Conservation (phyloP, 148 eudicot species). For the Chenopodium quinoa region DNA sequence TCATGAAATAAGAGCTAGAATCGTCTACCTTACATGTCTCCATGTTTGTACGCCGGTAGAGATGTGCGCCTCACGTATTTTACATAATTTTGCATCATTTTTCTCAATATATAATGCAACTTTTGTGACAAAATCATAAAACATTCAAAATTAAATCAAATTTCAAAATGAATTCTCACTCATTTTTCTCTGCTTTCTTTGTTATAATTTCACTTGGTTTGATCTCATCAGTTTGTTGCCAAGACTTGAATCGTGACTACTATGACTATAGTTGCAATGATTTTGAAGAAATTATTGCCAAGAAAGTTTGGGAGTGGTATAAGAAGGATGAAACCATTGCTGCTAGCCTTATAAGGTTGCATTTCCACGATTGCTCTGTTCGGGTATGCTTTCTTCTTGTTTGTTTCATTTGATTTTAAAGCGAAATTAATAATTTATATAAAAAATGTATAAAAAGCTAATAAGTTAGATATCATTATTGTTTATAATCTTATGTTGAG, state of each 20-base stretch:
- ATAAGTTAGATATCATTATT: neutral
- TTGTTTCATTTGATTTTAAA: too few species aligned
- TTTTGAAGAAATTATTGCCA: constrained; percentile 50
- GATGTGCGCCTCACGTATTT: constrained; percentile 21
- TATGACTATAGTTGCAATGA: constrained; percentile 47
- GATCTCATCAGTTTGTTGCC: constrained; percentile 24
- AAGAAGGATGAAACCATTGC: constrained; percentile 55
- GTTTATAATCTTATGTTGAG: too few species aligned
- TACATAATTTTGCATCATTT: neutral
- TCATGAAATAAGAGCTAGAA: neutral
- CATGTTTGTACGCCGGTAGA: constrained; percentile 17
- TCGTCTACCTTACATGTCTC: constrained; percentile 17
- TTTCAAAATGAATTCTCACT: constrained; percentile 18
- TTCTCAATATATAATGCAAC: neutral
- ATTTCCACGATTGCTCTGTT: constrained; percentile 72
- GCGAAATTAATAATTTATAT: too few species aligned
- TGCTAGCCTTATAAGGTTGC: constrained; percentile 62
- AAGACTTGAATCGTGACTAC: constrained; percentile 35
- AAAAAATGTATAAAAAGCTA: neutral
- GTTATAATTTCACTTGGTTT: constrained; percentile 15
- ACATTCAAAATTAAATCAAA: neutral
- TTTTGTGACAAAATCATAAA: neutral
- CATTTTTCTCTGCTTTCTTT: constrained; percentile 18
- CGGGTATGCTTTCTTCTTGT: constrained; percentile 37
- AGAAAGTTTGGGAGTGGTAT: constrained; percentile 39